Base-by-base conservation (phyloP, 2,329 filamentous ascomycete genomes). In the Aspergillus ustus region DNA sequence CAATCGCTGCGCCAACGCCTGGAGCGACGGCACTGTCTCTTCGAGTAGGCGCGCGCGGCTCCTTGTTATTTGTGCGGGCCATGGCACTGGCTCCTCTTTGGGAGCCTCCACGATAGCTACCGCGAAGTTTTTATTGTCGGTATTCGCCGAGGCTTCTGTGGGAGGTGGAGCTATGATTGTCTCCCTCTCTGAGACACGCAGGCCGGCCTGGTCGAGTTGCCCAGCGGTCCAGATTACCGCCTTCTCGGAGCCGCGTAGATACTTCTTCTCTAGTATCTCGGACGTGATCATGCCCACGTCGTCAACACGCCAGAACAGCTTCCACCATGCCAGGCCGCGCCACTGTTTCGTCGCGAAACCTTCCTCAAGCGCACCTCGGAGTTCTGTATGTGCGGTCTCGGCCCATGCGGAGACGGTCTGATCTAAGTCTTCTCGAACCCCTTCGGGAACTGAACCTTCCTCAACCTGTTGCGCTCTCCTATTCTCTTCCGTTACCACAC, bases 231-330 rank as follows among this genome's bases (percentile, higher is more conserved):
- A 96, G 51, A 97, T 89, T n/a, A 92, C 85, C 58, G 88, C 89
- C 68, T 89, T 89, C 75, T 97, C 93, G 0, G 93, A 89, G 3
- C 85, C 85, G 0, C 88, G 85, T 3, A 99, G 84, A 81, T 96
- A 98, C 7, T 86, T 84, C 65, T 89, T 88, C 62, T 86, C 85
- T 3, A 97, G 81, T 63, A 97, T 89, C 68, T 95, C 91, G 1
- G 88, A 87, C 2, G 91, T 89, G 58, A 97, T 88, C 84, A 94
- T 90, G 2, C 88, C 87, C 11, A 97, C 92, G 70, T 97, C 94
- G 72, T 98, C 94, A 25, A 95, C 93, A 20, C 92, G 88, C 93
- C 93, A 97, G 73, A 97, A 93, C 0, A 98, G 84, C 75, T 96
- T 96, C 90, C 92, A 97, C 93, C 94, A 98, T 17, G 88, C 85